Percentiles rank a stretch among this genome's conserved stretches.
These are phyloP conservation scores for Clarireedia hainanense DNA, from an alignment of 2,329 filamentous ascomycete genomes.

Conservation along the genomic window DNA sequence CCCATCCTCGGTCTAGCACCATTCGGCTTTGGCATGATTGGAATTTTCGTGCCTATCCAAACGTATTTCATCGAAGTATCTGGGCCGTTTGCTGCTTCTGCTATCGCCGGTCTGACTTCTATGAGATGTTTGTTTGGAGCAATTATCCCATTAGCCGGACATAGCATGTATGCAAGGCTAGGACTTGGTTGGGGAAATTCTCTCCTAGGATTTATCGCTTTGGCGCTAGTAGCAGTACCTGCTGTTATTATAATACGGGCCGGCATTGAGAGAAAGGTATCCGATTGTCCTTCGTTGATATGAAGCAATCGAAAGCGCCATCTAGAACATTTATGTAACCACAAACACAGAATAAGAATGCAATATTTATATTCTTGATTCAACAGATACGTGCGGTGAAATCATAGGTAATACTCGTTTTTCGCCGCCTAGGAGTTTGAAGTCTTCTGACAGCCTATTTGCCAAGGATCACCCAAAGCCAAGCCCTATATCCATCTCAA, in stretches of 20 bases:
- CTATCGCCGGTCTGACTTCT: slow-evolving; percentile 33
- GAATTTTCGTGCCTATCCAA: slow-evolving; percentile 15
- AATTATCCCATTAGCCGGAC: slow-evolving; percentile 45
- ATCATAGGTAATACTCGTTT: too few relatives aligned
- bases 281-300: not conserved
- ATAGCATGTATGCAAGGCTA: slow-evolving; percentile 38
- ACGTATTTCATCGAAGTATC: slow-evolving; percentile 46
- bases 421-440: too few relatives aligned
- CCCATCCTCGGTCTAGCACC: slow-evolving; percentile 44
- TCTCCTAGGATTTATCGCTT: slow-evolving; percentile 30
- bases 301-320: not conserved
- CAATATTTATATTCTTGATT: too few relatives aligned
- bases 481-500: too few relatives aligned
- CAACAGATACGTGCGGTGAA: too few relatives aligned
- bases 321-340: too few relatives aligned
- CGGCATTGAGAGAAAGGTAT: not conserved
- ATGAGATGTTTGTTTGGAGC: slow-evolving; percentile 35
- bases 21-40: slow-evolving; percentile 42
- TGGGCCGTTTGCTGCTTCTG: slow-evolving; percentile 27
- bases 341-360: too few relatives aligned
- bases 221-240: slow-evolving; percentile 43
- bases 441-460: too few relatives aligned
- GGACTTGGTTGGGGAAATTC: slow-evolving; percentile 34
- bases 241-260: slow-evolving; percentile 28
- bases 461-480: too few relatives aligned